Conservation (phyloP, 2,329 filamentous ascomycete species). For the Diplocarpon rosae region DNA sequence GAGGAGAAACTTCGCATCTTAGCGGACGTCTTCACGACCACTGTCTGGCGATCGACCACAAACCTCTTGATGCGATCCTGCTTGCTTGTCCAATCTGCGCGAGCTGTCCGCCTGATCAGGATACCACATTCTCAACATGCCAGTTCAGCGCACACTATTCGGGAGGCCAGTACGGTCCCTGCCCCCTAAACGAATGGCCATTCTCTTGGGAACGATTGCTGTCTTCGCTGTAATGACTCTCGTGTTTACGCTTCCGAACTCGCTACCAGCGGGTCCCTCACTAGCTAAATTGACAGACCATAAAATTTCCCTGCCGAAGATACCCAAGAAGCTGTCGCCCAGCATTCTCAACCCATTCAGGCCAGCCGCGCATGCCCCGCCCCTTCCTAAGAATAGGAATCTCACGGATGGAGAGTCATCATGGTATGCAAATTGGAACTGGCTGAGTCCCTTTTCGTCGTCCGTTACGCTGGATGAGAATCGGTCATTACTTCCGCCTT, state of each 20-base stretch:
- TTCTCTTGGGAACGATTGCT: conserved; percentile 40
- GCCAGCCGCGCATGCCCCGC: conserved; percentile 58
- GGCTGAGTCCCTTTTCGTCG: conserved; percentile 82
- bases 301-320: conserved; percentile 39
- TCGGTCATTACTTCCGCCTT: conserved; percentile 69
- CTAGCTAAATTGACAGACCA: conserved; percentile 39
- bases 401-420: conserved; percentile 67
- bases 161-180: conserved; percentile 41
- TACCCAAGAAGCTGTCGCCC: conserved; percentile 30
- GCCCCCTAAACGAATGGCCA: conserved; percentile 39
- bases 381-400: conserved; percentile 69
- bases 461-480: conserved; percentile 71
- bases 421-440: conserved; percentile 86
- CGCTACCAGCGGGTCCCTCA: conserved; percentile 37
- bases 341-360: conserved; percentile 55
- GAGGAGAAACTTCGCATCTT: no score
- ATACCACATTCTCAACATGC: conserved; percentile 29
- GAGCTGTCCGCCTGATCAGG: background rate
- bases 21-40: background rate
- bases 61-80: conserved; percentile 10
- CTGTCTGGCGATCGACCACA: background rate
- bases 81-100: conserved; percentile 6
- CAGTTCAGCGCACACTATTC: conserved; percentile 35
- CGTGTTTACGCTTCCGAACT: conserved; percentile 39
- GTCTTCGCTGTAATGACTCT: conserved; percentile 43